These are phyloP conservation scores for Pseudogymnoascus sp. DNA, from an alignment of 2,329 filamentous ascomycete species.

Conservation along the genomic window DNA sequence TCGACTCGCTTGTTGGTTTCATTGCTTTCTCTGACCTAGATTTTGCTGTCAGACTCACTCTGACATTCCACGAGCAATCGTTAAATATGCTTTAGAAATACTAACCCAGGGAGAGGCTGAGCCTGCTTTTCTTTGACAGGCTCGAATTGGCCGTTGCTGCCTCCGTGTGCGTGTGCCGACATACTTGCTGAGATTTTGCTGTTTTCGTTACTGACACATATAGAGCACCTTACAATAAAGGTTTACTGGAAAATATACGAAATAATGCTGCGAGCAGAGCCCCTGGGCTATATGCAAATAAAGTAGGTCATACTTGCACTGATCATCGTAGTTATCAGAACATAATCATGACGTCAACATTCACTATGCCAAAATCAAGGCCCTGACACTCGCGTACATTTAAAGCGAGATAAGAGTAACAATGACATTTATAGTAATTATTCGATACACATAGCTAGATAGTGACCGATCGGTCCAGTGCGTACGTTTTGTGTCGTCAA, in stretches of 20 bases:
- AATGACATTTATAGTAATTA: not conserved
- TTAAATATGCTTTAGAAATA: not conserved
- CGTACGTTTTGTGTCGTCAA: not conserved
- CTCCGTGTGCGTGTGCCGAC: slow-evolving; percentile 1
- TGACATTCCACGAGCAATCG: not conserved
- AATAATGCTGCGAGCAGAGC: not conserved
- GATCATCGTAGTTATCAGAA: not conserved
- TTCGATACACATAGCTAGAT: not conserved
- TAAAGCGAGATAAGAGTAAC: not conserved
- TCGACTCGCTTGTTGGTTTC: slow-evolving; percentile 10
- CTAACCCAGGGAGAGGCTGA: slow-evolving; percentile 6
- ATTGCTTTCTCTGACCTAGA: not conserved
- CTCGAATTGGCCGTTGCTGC: not conserved
- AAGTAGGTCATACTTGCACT: not conserved
- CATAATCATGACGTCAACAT: not conserved
- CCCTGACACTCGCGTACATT: too few relatives aligned
- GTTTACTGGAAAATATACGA: not conserved
- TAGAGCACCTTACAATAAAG: not conserved
- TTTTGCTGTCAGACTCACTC: not conserved
- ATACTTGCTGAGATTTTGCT: not conserved
- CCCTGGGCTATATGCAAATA: too few relatives aligned
- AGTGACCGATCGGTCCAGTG: not conserved
- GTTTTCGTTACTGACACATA: not conserved
- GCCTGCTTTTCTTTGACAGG: slow-evolving; percentile 4
- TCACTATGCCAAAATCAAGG: not conserved